phyloP scores from a whole-genome alignment of 768 basidiomycete genomes.

The Suillus subalutaceus region DNA sequence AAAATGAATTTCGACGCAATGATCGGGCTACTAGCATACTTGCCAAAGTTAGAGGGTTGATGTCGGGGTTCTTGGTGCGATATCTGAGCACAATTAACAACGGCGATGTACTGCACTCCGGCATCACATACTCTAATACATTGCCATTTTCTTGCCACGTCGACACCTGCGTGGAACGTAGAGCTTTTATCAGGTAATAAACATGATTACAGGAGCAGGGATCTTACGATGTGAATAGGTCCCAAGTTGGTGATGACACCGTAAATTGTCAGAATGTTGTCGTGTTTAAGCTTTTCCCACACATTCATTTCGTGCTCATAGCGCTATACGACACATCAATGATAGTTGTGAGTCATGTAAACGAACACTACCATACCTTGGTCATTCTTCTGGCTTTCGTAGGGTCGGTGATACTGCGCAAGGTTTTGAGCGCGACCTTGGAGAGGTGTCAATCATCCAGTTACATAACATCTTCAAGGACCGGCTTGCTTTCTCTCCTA shows the following conservation, averaged over 20 bases:
- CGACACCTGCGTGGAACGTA: slow-evolving; percentile 45
- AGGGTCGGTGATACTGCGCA: slow-evolving; percentile 48
- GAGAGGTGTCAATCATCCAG: background rate
- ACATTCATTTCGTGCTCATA: slow-evolving; percentile 58
- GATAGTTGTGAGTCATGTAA: background rate
- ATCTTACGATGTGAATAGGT: slow-evolving; percentile 50
- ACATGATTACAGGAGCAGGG: background rate
- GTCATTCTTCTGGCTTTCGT: slow-evolving; percentile 45
- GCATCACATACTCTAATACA: slow-evolving; percentile 46
- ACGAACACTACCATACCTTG: slow-evolving; percentile 15
- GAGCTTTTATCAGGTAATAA: background rate
- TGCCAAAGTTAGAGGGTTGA: slow-evolving; percentile 49
- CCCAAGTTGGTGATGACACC: slow-evolving; percentile 59
- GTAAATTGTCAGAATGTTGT: slow-evolving; percentile 51
- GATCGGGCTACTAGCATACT: slow-evolving; percentile 13
- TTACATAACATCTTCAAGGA: background rate
- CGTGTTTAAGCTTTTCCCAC: slow-evolving; percentile 54
- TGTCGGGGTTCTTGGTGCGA: slow-evolving; percentile 36
- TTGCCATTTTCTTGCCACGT: slow-evolving; percentile 66
- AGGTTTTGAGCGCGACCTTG: slow-evolving; percentile 60
- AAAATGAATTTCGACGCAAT: background rate
- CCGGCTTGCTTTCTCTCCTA: slow-evolving; percentile 48
- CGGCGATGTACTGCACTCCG: slow-evolving; percentile 6
- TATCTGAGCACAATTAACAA: slow-evolving; percentile 37
- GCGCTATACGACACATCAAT: slow-evolving; percentile 37